These are phyloP conservation scores for Hyphopichia fennica DNA, from an alignment of 1,139 yeast genomes.

Conservation along the genomic window DNA sequence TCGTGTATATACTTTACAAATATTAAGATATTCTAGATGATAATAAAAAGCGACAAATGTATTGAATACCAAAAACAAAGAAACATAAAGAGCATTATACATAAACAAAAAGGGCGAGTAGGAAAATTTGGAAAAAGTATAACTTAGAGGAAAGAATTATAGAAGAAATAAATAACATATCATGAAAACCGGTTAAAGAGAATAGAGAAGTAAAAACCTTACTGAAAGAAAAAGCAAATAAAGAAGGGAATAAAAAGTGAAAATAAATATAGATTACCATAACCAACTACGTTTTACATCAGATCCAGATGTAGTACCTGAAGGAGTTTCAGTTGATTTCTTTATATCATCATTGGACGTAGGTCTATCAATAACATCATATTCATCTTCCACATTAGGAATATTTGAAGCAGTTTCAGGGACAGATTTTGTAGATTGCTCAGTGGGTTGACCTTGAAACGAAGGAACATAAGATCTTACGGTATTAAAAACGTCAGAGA, in stretches of 20 bases:
- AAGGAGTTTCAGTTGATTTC: conserved; percentile 3
- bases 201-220: not conserved
- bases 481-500: not conserved
- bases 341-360: conserved; percentile 6
- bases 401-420: conserved; percentile 5
- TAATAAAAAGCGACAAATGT: not conserved
- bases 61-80: not conserved
- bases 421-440: not conserved
- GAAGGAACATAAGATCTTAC: not conserved
- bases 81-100: not conserved
- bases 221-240: no score
- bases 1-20: not conserved
- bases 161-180: conserved; percentile 7
- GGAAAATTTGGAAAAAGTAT: not conserved
- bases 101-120: not conserved
- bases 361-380: conserved; percentile 45
- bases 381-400: conserved; percentile 25
- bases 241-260: no score
- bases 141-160: conserved; percentile 1
- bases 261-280: conserved; percentile 18
- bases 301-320: not conserved
- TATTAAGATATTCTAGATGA: not conserved
- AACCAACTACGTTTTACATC: conserved; percentile 27
- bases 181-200: conserved; percentile 1
- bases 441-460: not conserved